These are phyloP conservation scores for Oryza meyeriana DNA, from an alignment of 176 grass and related monocot genomes.

Conservation along the genomic window DNA sequence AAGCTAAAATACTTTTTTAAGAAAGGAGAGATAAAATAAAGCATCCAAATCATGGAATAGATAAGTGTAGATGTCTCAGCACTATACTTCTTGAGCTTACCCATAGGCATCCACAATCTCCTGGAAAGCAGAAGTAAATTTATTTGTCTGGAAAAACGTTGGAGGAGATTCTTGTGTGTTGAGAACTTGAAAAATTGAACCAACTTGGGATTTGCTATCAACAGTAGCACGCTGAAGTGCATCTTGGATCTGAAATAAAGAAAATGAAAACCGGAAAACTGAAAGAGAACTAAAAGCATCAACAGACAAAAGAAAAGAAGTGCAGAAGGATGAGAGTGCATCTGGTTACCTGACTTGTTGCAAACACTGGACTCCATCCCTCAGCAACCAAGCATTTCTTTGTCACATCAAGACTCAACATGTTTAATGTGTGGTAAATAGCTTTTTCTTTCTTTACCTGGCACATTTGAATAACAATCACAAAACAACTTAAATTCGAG, in stretches of 20 bases:
- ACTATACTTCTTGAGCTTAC: slow-evolving; percentile 33
- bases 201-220: slow-evolving; percentile 87
- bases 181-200: slow-evolving; percentile 87
- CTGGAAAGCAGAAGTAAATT: slow-evolving; percentile 81
- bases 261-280: background rate
- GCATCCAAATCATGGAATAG: background rate
- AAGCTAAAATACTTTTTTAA: background rate
- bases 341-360: slow-evolving; percentile 56
- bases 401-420: slow-evolving; percentile 95
- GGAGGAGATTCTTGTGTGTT: slow-evolving; percentile 86
- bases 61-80: background rate
- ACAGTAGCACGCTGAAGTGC: slow-evolving; percentile 64
- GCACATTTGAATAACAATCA: slow-evolving; percentile 23
- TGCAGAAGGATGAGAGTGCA: background rate
- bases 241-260: slow-evolving; percentile 62
- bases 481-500: slow-evolving; percentile 8
- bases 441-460: slow-evolving; percentile 90
- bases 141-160: slow-evolving; percentile 89
- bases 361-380: slow-evolving; percentile 95
- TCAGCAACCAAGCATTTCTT: slow-evolving; percentile 97
- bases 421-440: slow-evolving; percentile 95
- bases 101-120: slow-evolving; percentile 99
- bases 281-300: background rate
- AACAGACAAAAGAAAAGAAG: background rate
- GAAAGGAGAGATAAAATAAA: background rate